Percentiles rank a stretch among this genome's conserved stretches.
These are phyloP conservation scores for Saccharum spontaneum DNA, from an alignment of 176 grass and related monocot genomes.

Conservation along the genomic window DNA sequence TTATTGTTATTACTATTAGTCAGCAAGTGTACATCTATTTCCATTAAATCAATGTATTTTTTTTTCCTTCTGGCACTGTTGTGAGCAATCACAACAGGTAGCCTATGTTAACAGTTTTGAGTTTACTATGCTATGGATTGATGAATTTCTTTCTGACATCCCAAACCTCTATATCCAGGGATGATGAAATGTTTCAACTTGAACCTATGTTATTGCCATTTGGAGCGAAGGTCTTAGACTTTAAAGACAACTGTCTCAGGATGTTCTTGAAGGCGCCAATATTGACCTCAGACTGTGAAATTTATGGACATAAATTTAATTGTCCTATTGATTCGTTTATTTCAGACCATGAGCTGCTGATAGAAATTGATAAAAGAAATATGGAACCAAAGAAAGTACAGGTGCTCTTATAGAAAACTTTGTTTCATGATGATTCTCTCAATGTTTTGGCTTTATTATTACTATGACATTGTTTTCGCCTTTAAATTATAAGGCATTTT, in stretches of 20 bases:
- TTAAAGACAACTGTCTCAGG: conserved; percentile 60
- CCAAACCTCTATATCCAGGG: conserved; percentile 41
- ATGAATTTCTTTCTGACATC: conserved; percentile 36
- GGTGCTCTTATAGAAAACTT: conserved; percentile 45
- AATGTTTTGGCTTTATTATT: conserved; percentile 27
- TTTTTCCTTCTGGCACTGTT: neutral
- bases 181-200: conserved; percentile 49
- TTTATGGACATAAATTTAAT: conserved; percentile 63
- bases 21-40: neutral
- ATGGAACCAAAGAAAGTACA: conserved; percentile 74
- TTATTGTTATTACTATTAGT: neutral
- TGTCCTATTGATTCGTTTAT: conserved; percentile 50
- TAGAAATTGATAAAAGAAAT: conserved; percentile 68
- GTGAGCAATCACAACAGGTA: neutral
- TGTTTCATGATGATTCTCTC: conserved; percentile 2
- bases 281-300: conserved; percentile 39
- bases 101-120: conserved; percentile 7
- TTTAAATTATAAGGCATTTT: conserved; percentile 12
- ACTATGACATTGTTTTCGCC: neutral
- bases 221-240: conserved; percentile 62
- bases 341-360: conserved; percentile 72
- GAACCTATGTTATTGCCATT: conserved; percentile 51
- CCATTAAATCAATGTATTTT: neutral
- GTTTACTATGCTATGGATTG: neutral
- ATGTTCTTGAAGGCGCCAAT: conserved; percentile 52